phyloP scores from a whole-genome alignment of 2,329 filamentous ascomycete genomes.

The Dryadomyces quercus-mongolicae region DNA sequence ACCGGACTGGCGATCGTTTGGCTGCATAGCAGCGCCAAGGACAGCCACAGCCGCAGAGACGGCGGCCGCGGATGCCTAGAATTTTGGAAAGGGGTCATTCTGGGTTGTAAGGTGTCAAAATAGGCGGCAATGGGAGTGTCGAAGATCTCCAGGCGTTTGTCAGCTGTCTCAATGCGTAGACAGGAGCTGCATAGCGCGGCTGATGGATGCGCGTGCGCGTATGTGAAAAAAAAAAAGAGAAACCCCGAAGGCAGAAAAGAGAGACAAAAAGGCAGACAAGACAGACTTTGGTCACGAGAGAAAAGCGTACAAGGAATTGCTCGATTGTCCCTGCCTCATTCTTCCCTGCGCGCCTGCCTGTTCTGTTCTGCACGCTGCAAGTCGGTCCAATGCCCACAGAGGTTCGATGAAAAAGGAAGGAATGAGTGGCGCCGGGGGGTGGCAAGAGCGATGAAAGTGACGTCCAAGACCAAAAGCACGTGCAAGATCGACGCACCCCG shows the following conservation, averaged over 20 bases:
- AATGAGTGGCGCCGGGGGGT: neutral
- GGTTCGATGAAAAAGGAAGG: neutral
- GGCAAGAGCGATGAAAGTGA: neutral
- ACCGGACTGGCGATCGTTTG: slow-evolving; percentile 18
- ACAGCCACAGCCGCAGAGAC: neutral
- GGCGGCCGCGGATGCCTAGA: neutral
- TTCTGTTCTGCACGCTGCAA: neutral
- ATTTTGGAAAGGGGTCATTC: neutral
- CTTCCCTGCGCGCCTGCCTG: neutral
- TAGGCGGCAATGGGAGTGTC: no score
- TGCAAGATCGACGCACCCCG: neutral
- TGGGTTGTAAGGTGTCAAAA: neutral
- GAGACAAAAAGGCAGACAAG: neutral
- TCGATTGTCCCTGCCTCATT: neutral
- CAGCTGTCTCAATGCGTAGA: no score
- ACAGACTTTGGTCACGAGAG: neutral
- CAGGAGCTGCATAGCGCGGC: no score
- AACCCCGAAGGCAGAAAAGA: neutral
- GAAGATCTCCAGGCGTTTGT: no score
- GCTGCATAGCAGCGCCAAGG: slow-evolving; percentile 16
- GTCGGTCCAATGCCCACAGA: neutral
- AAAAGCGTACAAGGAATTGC: neutral
- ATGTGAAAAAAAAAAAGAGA: no score
- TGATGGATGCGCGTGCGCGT: no score
- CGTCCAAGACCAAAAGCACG: neutral